Base-by-base conservation (phyloP, 331 rosid species). In the Quercus lobata region DNA sequence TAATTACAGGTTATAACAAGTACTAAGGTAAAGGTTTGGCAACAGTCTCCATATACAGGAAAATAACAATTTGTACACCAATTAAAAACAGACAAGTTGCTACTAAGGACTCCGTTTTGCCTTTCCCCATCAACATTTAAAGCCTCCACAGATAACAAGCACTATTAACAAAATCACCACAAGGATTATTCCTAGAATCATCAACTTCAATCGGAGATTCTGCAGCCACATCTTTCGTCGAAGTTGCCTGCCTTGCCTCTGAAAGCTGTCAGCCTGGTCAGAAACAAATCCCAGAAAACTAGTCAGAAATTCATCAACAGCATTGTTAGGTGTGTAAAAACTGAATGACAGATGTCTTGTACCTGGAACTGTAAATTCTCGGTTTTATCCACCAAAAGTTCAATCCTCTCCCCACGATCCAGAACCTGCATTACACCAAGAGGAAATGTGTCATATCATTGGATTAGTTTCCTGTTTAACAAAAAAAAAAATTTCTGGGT, bases 341-440 rank as follows among this genome's bases (percentile, higher is more conserved):
- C 35, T 8, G 68, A 30, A 70, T 15, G 0, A 21, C 12, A 65
- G 73, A 73, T 25, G 79, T 66, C 63, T 65, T 71, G 76, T 87
- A 91, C 99, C 96, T 95, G 99, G 81, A 95, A 95, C 90, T 95
- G 99, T 74, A 95, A 82, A 78, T 89, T 95, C 84, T 95, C 99
- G 6, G 99, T 88, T 86, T 95, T 95, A 85, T 95, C 99, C 34
- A 95, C 99, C 83, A 95, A 84, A 80, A 95, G 96, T 79, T 95
- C 99, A 71, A 95, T 95, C 85, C 87, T 92, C 89, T 95, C 99
- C 7, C 99, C 99, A 74, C 99, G 99, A 81, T 95, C 99, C 96
- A 95, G 87, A 84, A 92, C 99, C 99, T 95, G 78, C 86, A 80
- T 80, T 75, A 21, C 81, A 65, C 65, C 2, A 35, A 80, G 5